These are phyloP conservation scores for Fonsecaea pedrosoi DNA, from an alignment of 2,329 filamentous ascomycete genomes.

Conservation along the genomic window DNA sequence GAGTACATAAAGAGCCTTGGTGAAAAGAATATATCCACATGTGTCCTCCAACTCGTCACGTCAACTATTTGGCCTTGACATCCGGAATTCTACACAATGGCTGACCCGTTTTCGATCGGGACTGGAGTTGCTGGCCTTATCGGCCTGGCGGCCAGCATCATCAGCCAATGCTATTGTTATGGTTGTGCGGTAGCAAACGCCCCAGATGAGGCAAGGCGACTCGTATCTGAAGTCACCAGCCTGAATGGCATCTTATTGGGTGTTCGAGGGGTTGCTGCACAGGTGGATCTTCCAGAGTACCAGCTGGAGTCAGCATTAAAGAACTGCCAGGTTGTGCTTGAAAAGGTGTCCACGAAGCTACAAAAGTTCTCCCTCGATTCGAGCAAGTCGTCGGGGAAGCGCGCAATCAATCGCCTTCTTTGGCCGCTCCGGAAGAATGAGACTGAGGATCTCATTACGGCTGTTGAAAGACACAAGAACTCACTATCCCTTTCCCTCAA, in stretches of 20 bases:
- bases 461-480: constrained; percentile 30
- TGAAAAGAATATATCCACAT: not conserved
- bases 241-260: constrained; percentile 33
- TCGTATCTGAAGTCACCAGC: constrained; percentile 29
- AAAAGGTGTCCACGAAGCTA: constrained; percentile 22
- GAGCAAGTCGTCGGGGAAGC: constrained; percentile 13
- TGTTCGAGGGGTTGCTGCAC: constrained; percentile 24
- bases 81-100: constrained; percentile 30
- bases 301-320: constrained; percentile 15
- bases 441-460: constrained; percentile 23
- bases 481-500: constrained; percentile 26
- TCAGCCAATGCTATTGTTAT: constrained; percentile 34
- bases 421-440: constrained; percentile 32
- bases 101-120: constrained; percentile 42
- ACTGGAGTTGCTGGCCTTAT: constrained; percentile 42
- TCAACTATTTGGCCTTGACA: not conserved
- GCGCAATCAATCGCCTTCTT: constrained; percentile 23
- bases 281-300: constrained; percentile 10
- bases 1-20: not conserved
- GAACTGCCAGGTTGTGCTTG: constrained; percentile 18
- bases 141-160: constrained; percentile 23
- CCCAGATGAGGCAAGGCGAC: constrained; percentile 30
- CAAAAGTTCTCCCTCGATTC: constrained; percentile 11
- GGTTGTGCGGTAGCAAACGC: constrained; percentile 31
- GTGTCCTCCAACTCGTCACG: not conserved